Evolutionary conservation across 805 yeast species (phyloP).

Genomic region (Lipomyces oligophaga): DNA sequence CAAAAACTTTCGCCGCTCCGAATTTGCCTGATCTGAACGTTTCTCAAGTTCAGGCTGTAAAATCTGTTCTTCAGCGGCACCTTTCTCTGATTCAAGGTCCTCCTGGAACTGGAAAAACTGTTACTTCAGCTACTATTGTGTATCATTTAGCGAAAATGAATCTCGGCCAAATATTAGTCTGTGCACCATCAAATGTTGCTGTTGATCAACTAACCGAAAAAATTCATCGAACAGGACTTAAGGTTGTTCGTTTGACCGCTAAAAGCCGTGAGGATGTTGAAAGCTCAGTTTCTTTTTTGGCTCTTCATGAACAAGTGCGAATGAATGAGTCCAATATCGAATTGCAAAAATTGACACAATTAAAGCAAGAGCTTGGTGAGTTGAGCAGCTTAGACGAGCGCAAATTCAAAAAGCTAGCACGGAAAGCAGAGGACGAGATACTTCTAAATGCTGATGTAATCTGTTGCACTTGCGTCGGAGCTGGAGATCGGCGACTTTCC

Average conservation of each 20-base stretch:
- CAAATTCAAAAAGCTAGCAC: conserved; percentile 43
- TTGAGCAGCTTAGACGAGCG: conserved; percentile 53
- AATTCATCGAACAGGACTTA: conserved; percentile 63
- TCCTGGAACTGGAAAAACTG: conserved; percentile 95
- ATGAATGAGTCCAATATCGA: conserved; percentile 41
- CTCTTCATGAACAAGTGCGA: conserved; percentile 55
- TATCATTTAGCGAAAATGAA: conserved; percentile 65
- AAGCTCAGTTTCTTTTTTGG: conserved; percentile 52
- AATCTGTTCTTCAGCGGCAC: conserved; percentile 63
- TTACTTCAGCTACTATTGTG: conserved; percentile 83
- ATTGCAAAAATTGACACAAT: conserved; percentile 53
- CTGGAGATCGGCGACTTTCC: conserved; percentile 68
- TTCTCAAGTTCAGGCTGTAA: conserved; percentile 77
- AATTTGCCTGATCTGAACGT: conserved; percentile 66
- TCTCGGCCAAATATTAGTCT: conserved; percentile 67
- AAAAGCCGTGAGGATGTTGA: conserved; percentile 78
- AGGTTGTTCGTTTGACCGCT: conserved; percentile 75
- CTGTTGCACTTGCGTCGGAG: conserved; percentile 90
- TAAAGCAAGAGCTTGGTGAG: conserved; percentile 67
- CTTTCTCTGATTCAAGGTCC: conserved; percentile 88
- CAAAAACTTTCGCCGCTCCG: conserved; percentile 58
- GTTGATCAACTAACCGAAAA: conserved; percentile 85
- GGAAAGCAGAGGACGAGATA: conserved; percentile 48
- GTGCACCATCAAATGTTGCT: conserved; percentile 95
- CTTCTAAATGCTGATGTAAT: conserved; percentile 67